Percentiles rank a stretch among this genome's conserved stretches.
phyloP scores from a whole-genome alignment of 2,329 filamentous ascomycete species.

The Malbranchea zuffiana region DNA sequence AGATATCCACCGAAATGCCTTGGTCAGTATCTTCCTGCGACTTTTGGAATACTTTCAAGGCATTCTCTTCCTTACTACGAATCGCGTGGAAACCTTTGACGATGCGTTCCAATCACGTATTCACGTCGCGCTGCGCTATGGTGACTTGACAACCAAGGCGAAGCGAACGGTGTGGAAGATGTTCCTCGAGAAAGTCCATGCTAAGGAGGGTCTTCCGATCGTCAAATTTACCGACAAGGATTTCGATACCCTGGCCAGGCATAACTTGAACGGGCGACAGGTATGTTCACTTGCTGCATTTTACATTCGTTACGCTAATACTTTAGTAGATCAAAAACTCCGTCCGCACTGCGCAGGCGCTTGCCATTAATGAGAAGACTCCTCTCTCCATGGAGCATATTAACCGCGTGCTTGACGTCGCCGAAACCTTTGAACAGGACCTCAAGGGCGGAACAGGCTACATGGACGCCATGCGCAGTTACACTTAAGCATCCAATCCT shows the following conservation, averaged over 20 bases:
- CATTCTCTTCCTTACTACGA: conserved; percentile 81
- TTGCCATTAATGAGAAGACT: conserved; percentile 65
- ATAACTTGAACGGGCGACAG: conserved; percentile 59
- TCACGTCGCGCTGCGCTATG: conserved; percentile 73
- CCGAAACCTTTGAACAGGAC: conserved; percentile 71
- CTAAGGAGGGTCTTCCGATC: conserved; percentile 49
- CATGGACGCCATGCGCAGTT: conserved; percentile 73
- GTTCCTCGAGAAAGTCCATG: conserved; percentile 63
- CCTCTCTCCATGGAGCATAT: conserved; percentile 69
- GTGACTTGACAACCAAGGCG: conserved; percentile 59
- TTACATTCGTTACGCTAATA: conserved; percentile 4
- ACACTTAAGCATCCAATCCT: conserved; percentile 40
- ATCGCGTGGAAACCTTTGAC: conserved; percentile 76
- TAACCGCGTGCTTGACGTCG: conserved; percentile 70
- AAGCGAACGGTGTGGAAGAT: conserved; percentile 73
- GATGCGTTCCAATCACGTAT: conserved; percentile 84
- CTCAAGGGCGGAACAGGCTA: conserved; percentile 71
- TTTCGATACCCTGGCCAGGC: conserved; percentile 53
- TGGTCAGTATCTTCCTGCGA: conserved; percentile 78
- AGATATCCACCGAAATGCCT: conserved; percentile 72
- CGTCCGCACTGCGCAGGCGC: conserved; percentile 68
- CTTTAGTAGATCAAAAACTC: conserved; percentile 72
- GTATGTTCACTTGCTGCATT: conserved; percentile 29
- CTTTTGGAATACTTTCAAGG: conserved; percentile 87
- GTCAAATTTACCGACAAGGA: conserved; percentile 47